Base-by-base conservation (phyloP, 2,329 filamentous ascomycete species). In the Fusarium avenaceum region DNA sequence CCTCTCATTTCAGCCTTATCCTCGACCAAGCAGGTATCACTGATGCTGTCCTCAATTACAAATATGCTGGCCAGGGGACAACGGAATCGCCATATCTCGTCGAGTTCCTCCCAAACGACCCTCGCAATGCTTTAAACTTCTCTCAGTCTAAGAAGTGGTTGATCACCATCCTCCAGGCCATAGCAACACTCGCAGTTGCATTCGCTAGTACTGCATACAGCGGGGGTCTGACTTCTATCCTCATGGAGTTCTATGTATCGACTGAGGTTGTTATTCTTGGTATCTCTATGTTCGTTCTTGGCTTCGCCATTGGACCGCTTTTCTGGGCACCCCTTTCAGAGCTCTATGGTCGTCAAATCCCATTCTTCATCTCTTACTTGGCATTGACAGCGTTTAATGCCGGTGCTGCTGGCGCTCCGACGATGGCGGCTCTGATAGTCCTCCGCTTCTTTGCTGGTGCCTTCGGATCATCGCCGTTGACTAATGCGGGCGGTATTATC, bases 141-240 rank as follows among this genome's bases (percentile, higher is more conserved):
- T 78, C 84, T 11, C 61, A 73, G 3, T 56, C 73, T 28, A 86
- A 85, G 77, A 92, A 92, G 80, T 93, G 91, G 90, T 75, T 76
- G 30, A 86, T 90, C 66, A 90, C 89, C 3, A 74, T 86, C 52
- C 76, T 90, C 40, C 86, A 90, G 57, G 89, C 90, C 14, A 71
- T 90, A 28, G 87, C 90, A 15, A 91, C 90, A 2, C 83, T 94
- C 43, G 89, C 85, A 28, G 89, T 93, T 30, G 83, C 91, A 4
- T 90, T 94, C 71, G 87, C 88, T 54, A 91, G 89, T 19, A 90
- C 88, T 2, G 90, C 90, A 32, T 92, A 88, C 76, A 87, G 86
- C 6, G 87, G 87, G 14, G 87, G 87, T 46, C 76, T 89, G 15
- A 57, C 69, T 10, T 79, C 87, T 48, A 82, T 92, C 53, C 81